These are phyloP conservation scores for Chytriomyces sp. DNA, from an alignment of 192 early-diverging fungal genomes.

Conservation along the genomic window DNA sequence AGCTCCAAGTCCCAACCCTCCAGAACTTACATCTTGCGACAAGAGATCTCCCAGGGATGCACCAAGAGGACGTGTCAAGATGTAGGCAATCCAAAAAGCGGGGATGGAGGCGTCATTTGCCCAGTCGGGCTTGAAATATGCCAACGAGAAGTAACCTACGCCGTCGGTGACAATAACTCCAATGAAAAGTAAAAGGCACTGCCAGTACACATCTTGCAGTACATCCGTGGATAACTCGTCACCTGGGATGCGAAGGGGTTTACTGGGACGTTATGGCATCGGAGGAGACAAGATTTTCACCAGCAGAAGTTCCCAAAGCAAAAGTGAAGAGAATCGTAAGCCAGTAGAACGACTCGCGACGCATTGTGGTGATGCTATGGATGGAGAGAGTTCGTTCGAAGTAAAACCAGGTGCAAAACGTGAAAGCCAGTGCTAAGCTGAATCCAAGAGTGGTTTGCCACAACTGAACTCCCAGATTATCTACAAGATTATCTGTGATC, in stretches of 20 bases:
- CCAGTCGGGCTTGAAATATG: not conserved
- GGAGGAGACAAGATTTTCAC: too few species aligned
- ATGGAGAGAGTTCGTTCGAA: not conserved
- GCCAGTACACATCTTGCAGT: not conserved
- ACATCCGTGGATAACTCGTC: not conserved
- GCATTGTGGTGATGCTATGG: not conserved
- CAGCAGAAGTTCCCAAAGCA: not conserved
- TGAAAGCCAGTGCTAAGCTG: not conserved
- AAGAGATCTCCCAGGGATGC: not conserved
- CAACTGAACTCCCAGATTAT: not conserved
- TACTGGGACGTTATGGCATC: too few species aligned
- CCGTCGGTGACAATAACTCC: not conserved
- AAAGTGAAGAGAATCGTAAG: not conserved
- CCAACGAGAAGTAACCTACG: not conserved
- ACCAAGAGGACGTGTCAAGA: not conserved
- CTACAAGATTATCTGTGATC: not conserved
- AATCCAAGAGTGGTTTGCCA: conserved; percentile 11
- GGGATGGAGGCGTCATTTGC: not conserved
- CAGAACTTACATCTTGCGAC: not conserved
- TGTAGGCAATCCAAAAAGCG: not conserved
- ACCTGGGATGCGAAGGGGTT: too few species aligned
- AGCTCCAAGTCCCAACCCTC: not conserved
- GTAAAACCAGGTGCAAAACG: not conserved
- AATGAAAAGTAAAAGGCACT: not conserved
- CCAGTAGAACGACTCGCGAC: not conserved